Percentiles rank a stretch among this genome's conserved stretches.
These are phyloP conservation scores for Holtermanniella nyarrowii DNA, from an alignment of 768 basidiomycete species.

Conservation along the genomic window DNA sequence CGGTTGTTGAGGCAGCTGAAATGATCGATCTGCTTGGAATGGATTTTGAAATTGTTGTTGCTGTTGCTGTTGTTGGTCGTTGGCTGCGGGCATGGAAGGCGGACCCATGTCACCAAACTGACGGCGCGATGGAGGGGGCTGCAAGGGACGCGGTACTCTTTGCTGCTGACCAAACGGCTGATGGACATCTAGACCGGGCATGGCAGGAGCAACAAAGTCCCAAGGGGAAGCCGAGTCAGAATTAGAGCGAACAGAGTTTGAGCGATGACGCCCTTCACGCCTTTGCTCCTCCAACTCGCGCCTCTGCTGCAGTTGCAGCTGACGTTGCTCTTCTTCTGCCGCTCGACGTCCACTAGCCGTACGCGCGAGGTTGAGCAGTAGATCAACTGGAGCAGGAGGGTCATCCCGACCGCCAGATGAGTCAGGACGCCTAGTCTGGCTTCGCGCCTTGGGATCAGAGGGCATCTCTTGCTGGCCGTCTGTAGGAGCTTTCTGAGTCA, in stretches of 20 bases:
- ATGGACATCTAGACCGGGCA: slow-evolving; percentile 38
- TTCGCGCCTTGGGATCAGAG: slow-evolving; percentile 2
- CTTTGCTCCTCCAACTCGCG: slow-evolving; percentile 27
- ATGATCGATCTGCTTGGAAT: background rate
- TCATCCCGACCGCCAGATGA: slow-evolving; percentile 5
- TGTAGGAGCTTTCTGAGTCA: slow-evolving; percentile 17
- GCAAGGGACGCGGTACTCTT: slow-evolving; percentile 28
- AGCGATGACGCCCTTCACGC: slow-evolving; percentile 4
- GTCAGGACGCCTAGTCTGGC: slow-evolving; percentile 1
- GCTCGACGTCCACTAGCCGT: slow-evolving; percentile 31
- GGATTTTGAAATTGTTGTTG: background rate
- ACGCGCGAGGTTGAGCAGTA: slow-evolving; percentile 29
- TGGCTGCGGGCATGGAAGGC: background rate
- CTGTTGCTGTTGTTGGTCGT: background rate
- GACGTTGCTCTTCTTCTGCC: slow-evolving; percentile 33
- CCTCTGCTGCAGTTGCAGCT: slow-evolving; percentile 22
- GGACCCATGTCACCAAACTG: background rate
- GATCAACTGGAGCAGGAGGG: slow-evolving; percentile 31
- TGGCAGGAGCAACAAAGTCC: slow-evolving; percentile 37
- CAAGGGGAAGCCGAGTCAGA: slow-evolving; percentile 21
- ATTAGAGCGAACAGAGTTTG: slow-evolving; percentile 1
- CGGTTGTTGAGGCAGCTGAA: slow-evolving; percentile 1
- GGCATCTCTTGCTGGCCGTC: slow-evolving; percentile 4
- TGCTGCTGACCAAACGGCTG: slow-evolving; percentile 30
- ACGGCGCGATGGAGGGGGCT: slow-evolving; percentile 21